Conservation (phyloP, 2,329 filamentous ascomycete species). For the Mariannaea sp. region DNA sequence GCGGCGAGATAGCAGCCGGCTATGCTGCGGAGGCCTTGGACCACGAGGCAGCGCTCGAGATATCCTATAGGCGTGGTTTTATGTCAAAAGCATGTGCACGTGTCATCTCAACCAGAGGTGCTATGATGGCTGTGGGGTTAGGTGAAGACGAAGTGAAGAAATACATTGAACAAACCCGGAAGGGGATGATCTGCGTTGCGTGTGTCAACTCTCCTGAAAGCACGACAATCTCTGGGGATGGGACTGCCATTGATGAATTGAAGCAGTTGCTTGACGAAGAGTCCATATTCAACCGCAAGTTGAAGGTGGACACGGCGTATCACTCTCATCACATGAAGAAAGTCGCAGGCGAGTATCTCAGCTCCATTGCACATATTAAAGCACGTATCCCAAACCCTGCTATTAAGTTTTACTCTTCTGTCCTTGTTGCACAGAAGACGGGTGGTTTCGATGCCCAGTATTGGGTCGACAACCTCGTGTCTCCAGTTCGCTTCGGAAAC, state of each 20-base stretch:
- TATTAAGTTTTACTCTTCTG: conserved; percentile 38
- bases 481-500: conserved; percentile 35
- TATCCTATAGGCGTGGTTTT: conserved; percentile 17
- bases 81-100: conserved; percentile 17
- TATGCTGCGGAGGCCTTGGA: conserved; percentile 35
- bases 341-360: conserved; percentile 29
- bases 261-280: conserved; percentile 37
- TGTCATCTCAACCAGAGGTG: conserved; percentile 29
- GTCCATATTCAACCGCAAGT: conserved; percentile 39
- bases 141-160: conserved; percentile 37
- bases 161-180: conserved; percentile 31
- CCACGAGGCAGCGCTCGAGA: conserved; percentile 16
- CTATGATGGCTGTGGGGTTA: conserved; percentile 49
- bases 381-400: not conserved
- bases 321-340: conserved; percentile 46
- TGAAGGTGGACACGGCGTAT: conserved; percentile 48
- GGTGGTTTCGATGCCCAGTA: conserved; percentile 23
- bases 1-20: conserved; percentile 48
- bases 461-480: conserved; percentile 40
- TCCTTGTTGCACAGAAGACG: conserved; percentile 19
- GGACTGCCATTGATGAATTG: conserved; percentile 36
- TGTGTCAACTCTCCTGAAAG: conserved; percentile 45
- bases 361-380: conserved; percentile 28
- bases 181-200: conserved; percentile 37
- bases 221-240: conserved; percentile 46